Percentiles rank a stretch among this genome's conserved stretches.
phyloP scores from a whole-genome alignment of 495 filamentous ascomycete species.

The Pseudotulostoma volvatum region DNA sequence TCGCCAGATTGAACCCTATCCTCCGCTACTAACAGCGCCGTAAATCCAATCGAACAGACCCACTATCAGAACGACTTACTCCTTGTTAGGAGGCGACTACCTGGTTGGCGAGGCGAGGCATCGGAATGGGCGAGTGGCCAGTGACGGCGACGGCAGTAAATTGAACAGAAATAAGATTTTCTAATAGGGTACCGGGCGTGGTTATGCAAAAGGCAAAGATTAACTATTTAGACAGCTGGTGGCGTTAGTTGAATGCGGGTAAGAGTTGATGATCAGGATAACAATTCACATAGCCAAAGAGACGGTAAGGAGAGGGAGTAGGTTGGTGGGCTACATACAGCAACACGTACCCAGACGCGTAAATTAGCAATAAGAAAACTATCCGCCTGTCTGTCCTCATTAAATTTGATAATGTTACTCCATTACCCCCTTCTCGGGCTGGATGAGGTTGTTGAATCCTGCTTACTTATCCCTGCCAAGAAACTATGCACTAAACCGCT shows the following conservation, averaged over 20 bases:
- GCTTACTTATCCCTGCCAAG: conserved; percentile 26
- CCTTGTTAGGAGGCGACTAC: conserved; percentile 2
- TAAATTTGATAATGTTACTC: conserved; percentile 21
- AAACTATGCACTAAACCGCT: conserved; percentile 21
- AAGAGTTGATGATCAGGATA: background rate
- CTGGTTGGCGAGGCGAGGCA: conserved; percentile 2
- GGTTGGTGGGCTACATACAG: background rate
- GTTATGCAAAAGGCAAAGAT: no score
- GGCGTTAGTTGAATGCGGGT: conserved; percentile 1
- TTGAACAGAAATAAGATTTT: background rate
- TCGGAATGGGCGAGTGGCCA: conserved; percentile 1
- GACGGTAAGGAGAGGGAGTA: background rate
- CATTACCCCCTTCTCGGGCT: conserved; percentile 24
- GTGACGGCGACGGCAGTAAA: background rate
- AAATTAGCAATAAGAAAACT: conserved; percentile 13
- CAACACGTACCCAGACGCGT: conserved; percentile 20
- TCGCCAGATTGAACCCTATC: conserved; percentile 27
- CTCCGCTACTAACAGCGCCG: background rate
- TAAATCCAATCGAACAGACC: background rate
- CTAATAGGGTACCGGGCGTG: background rate
- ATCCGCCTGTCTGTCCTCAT: conserved; percentile 15
- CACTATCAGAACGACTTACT: conserved; percentile 1
- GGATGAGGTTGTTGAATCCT: conserved; percentile 23
- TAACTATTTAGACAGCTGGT: background rate
- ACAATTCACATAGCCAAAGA: background rate